Base-by-base conservation (phyloP, 2,329 filamentous ascomycete species). In the Alternaria postmessia region DNA sequence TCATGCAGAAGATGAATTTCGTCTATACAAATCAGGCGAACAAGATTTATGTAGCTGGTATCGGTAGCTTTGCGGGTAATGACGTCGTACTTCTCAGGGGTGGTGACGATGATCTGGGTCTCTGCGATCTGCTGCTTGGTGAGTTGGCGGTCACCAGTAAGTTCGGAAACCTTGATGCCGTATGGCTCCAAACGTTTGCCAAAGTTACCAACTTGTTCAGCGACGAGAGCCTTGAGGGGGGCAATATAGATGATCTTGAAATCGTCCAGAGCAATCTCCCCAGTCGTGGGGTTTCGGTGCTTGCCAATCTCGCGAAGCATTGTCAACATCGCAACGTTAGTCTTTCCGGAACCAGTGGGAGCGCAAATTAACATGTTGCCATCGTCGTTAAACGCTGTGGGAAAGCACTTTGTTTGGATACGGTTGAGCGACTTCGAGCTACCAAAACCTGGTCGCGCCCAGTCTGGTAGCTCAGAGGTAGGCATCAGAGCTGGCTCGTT, bases 181-280 rank as follows among this genome's bases (percentile, higher is more conserved):
- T 94, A 98, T 0, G 92, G 88, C 75, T 94, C 92, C 9, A 99
- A 84, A 59, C 96, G 88, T 76, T 93, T 93, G 67, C 95, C 94
- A 78, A 99, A 96, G 79, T 98, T 99, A 55, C 95, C 95, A 54
- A 99, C 95, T 80, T 99, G 95, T 77, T 99, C 95, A 78, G 97
- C 94, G 4, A 99, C 95, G 65, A 99, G 81, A 47, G 95, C 95
- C 78, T 99, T 99, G 59, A 99, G 80, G 0, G 95, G 95, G 30
- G 95, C 95, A 73, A 99, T 97, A 77, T 96, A 99, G 42, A 99
- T 91, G 70, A 99, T 97, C 82, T 99, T 99, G 84, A 99, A 99
- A 43, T 94, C 89, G 73, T 99, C 95, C 8, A 99, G 83, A 78
- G 96, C 93, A 65, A 99, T 95, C 62, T 96, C 91, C n/a, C 95